Conservation (phyloP, 2,329 filamentous ascomycete genomes). For the Claviceps pazoutovae region DNA sequence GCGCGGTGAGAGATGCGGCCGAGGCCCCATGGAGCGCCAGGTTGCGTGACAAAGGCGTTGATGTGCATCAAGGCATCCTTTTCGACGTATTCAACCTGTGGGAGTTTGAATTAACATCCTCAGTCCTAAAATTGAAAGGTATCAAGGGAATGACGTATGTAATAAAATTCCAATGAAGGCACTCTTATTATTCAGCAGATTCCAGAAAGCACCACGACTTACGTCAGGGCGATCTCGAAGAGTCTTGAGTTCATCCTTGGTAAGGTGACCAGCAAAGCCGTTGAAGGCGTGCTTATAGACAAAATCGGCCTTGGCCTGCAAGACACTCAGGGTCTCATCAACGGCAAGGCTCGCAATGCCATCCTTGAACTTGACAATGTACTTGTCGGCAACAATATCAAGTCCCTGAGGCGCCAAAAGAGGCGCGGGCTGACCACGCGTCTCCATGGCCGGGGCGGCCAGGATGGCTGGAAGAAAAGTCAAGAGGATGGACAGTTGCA, state of each 20-base stretch:
- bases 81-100: constrained; percentile 22
- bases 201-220: not conserved
- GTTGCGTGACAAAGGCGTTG: constrained; percentile 8
- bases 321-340: constrained; percentile 7
- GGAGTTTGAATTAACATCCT: not conserved
- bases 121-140: no score
- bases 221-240: constrained; percentile 14
- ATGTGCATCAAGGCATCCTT: constrained; percentile 19
- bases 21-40: constrained; percentile 17
- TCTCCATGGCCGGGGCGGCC: constrained; percentile 9
- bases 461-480: constrained; percentile 12
- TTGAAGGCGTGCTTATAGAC: constrained; percentile 12
- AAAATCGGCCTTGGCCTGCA: constrained; percentile 11
- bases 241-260: constrained; percentile 9
- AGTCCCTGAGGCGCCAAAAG: constrained; percentile 10
- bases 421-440: constrained; percentile 15
- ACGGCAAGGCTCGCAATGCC: constrained; percentile 6
- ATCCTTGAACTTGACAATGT: constrained; percentile 18
- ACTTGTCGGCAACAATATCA: constrained; percentile 14
- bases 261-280: constrained; percentile 14
- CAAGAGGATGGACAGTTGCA: constrained; percentile 13
- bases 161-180: no score
- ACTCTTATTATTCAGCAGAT: not conserved
- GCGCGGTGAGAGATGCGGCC: constrained; percentile 20
- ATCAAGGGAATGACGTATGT: no score